These are phyloP conservation scores for Fusarium setosum DNA, from an alignment of 2,329 filamentous ascomycete genomes.

Conservation along the genomic window DNA sequence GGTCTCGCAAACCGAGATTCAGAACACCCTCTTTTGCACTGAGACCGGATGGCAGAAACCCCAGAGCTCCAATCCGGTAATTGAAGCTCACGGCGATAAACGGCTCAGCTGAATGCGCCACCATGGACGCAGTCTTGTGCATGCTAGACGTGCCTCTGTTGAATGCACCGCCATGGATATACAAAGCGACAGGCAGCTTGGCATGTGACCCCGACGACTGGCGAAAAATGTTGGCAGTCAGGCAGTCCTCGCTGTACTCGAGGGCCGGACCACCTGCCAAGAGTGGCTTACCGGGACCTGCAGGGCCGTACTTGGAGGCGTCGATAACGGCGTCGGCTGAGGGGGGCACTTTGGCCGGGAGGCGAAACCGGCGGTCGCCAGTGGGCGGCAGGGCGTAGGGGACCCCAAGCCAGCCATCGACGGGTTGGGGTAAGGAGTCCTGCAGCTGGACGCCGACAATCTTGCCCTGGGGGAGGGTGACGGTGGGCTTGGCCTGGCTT, in stretches of 20 bases:
- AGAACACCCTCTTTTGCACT: conserved; percentile 62
- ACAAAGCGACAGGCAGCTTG: conserved; percentile 60
- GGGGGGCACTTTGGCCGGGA: conserved; percentile 43
- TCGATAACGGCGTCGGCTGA: conserved; percentile 44
- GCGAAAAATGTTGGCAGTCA: conserved; percentile 65
- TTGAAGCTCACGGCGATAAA: conserved; percentile 63
- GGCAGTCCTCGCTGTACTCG: conserved; percentile 61
- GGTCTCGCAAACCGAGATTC: conserved; percentile 66
- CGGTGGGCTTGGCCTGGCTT: conserved; percentile 23
- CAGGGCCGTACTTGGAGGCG: conserved; percentile 52
- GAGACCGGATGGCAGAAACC: conserved; percentile 68
- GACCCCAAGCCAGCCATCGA: conserved; percentile 59
- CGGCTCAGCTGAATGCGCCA: conserved; percentile 61
- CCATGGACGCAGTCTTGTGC: conserved; percentile 72
- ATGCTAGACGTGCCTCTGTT: conserved; percentile 61
- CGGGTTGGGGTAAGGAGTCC: conserved; percentile 35
- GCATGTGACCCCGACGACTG: conserved; percentile 43
- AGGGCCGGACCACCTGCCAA: conserved; percentile 36
- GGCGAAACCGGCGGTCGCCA: conserved; percentile 58
- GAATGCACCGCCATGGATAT: conserved; percentile 63
- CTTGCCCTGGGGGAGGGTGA: conserved; percentile 36
- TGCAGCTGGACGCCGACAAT: conserved; percentile 32
- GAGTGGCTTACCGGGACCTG: conserved; percentile 39
- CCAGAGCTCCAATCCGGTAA: conserved; percentile 67
- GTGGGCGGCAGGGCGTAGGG: conserved; percentile 60